Evolutionary conservation across 176 grass and related monocot species (phyloP).

Genomic region (Chloris gayana): DNA sequence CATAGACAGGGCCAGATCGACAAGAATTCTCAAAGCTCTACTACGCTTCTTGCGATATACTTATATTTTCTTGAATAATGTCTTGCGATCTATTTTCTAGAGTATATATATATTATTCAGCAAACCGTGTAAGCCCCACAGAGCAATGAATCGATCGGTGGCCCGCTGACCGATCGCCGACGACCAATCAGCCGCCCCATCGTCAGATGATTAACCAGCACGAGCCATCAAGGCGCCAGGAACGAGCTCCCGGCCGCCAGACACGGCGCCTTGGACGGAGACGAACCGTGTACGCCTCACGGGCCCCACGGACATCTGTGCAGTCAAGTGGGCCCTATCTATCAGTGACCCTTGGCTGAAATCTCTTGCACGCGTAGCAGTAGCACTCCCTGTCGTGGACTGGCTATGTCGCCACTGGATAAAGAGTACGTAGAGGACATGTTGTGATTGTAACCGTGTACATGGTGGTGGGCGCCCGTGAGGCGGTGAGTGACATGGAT

Average conservation of each 20-base stretch:
- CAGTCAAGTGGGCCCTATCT: not conserved
- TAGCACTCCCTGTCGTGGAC: not conserved
- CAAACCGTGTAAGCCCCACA: slow-evolving; percentile 2
- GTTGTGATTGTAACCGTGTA: not conserved
- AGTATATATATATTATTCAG: too few species aligned
- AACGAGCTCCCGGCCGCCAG: slow-evolving; percentile 29
- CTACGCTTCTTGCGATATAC: too few species aligned
- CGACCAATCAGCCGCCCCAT: not conserved
- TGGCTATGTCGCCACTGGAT: not conserved
- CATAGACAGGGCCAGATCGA: not conserved
- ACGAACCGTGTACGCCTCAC: not conserved
- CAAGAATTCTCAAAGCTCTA: not conserved
- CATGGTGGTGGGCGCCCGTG: slow-evolving; percentile 7
- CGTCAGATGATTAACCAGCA: not conserved
- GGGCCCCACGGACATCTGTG: not conserved
- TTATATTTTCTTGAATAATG: too few species aligned
- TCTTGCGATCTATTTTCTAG: too few species aligned
- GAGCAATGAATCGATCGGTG: not conserved
- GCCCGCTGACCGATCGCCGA: not conserved
- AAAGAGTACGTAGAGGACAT: not conserved
- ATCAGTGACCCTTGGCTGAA: not conserved
- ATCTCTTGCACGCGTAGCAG: too few species aligned
- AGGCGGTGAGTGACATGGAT: slow-evolving; percentile 12
- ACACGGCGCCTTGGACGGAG: slow-evolving; percentile 32
- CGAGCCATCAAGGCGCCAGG: not conserved